These are phyloP conservation scores for Solanum neorickii DNA, from an alignment of 257 asterid genomes.

Conservation along the genomic window DNA sequence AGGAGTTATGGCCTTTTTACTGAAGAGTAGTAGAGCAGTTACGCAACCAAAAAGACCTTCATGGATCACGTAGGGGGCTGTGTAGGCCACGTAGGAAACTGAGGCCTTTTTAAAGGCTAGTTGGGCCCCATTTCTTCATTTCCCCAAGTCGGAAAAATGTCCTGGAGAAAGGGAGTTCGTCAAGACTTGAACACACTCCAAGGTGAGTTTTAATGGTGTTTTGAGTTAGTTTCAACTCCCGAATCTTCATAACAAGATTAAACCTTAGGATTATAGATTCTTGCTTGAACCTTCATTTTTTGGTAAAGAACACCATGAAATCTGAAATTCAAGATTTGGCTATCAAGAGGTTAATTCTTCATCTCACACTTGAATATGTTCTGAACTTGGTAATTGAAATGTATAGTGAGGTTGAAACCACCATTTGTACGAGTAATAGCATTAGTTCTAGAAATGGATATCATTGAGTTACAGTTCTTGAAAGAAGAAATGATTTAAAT, in stretches of 20 bases:
- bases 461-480: neutral
- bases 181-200: neutral
- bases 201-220: neutral
- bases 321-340: neutral
- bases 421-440: neutral
- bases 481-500: neutral
- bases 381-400: neutral
- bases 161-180: neutral
- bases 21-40: neutral
- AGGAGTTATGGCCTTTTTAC: neutral
- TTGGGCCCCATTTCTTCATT: neutral
- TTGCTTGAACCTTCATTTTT: neutral
- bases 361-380: neutral
- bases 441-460: neutral
- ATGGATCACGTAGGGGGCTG: neutral
- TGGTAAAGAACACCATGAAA: neutral
- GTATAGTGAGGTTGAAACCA: neutral
- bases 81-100: neutral
- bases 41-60: neutral
- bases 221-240: neutral
- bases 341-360: neutral
- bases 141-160: neutral
- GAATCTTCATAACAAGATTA: neutral
- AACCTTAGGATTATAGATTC: neutral
- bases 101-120: neutral